Evolutionary conservation across 768 basidiomycete genomes (phyloP).

Genomic region (Chalciporus piperatus): DNA sequence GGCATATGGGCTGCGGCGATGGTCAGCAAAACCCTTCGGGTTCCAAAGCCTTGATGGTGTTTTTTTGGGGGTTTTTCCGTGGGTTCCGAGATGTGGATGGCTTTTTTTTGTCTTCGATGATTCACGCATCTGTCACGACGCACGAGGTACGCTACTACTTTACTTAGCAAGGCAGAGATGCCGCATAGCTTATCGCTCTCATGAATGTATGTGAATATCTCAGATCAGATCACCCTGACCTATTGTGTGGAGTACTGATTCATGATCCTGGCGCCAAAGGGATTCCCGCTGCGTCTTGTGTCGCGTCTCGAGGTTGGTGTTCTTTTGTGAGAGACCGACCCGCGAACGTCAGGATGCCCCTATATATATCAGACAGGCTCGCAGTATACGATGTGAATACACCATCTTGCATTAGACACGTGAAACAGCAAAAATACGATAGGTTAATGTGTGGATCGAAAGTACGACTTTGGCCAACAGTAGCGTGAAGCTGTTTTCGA

Average conservation of each 20-base stretch:
- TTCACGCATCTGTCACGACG: background rate
- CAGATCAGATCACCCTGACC: background rate
- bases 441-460: constrained; percentile 5
- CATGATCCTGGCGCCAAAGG: no score
- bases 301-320: no score
- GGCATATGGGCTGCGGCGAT: constrained; percentile 90
- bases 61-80: background rate
- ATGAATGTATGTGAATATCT: constrained; percentile 13
- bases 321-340: no score
- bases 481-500: constrained; percentile 2
- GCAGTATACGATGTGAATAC: constrained; percentile 5
- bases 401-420: constrained; percentile 12
- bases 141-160: constrained; percentile 5
- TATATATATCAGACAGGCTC: no score
- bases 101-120: background rate
- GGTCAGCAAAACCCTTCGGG: constrained; percentile 94
- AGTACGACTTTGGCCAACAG: constrained; percentile 1
- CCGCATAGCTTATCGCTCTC: constrained; percentile 6
- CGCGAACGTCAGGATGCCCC: no score
- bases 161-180: background rate
- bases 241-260: no score
- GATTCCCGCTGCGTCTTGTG: no score
- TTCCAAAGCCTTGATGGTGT: constrained; percentile 64
- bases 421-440: constrained; percentile 6
- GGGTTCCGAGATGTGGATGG: background rate